Percentiles rank a stretch among this genome's conserved stretches.
These are phyloP conservation scores for Hypomontagnella monticulosa DNA, from an alignment of 495 filamentous ascomycete species.

Conservation along the genomic window DNA sequence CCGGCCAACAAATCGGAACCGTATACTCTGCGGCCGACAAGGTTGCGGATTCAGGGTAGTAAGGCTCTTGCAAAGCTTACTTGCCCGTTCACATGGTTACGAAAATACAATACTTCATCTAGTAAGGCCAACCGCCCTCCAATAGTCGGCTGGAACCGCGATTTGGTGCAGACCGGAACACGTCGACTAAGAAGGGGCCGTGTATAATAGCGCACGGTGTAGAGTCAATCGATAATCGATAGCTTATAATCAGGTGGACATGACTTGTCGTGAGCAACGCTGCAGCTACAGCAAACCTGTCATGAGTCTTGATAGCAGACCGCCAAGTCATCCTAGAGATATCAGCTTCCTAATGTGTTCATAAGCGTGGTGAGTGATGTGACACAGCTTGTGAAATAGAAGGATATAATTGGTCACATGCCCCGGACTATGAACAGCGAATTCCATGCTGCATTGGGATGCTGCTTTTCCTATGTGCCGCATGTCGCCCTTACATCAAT, in stretches of 20 bases:
- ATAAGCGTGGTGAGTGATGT: conserved; percentile 28
- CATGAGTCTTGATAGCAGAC: conserved; percentile 23
- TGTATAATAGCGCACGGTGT: conserved; percentile 7
- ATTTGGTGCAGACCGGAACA: too few relatives aligned
- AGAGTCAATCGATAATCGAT: background rate
- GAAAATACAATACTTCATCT: conserved; percentile 13
- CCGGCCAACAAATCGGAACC: conserved; percentile 8
- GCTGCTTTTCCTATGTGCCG: conserved; percentile 10
- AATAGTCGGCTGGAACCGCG: conserved; percentile 12
- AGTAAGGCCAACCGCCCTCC: conserved; percentile 29
- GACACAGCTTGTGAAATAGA: conserved; percentile 25
- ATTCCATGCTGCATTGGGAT: conserved; percentile 34
- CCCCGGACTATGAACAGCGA: conserved; percentile 22
- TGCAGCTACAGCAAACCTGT: conserved; percentile 19
- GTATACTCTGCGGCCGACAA: background rate
- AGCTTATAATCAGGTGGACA: conserved; percentile 13
- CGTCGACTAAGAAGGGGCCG: background rate
- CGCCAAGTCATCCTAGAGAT: conserved; percentile 37
- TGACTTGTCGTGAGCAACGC: conserved; percentile 14
- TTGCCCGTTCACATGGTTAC: conserved; percentile 3
- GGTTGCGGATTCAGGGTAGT: conserved; percentile 6
- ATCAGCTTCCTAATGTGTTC: conserved; percentile 39
- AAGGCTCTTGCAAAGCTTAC: conserved; percentile 13
- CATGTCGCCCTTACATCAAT: conserved; percentile 10
- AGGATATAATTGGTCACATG: conserved; percentile 26